Base-by-base conservation (phyloP, 2,329 filamentous ascomycete genomes). In the Aspergillus sp. region DNA sequence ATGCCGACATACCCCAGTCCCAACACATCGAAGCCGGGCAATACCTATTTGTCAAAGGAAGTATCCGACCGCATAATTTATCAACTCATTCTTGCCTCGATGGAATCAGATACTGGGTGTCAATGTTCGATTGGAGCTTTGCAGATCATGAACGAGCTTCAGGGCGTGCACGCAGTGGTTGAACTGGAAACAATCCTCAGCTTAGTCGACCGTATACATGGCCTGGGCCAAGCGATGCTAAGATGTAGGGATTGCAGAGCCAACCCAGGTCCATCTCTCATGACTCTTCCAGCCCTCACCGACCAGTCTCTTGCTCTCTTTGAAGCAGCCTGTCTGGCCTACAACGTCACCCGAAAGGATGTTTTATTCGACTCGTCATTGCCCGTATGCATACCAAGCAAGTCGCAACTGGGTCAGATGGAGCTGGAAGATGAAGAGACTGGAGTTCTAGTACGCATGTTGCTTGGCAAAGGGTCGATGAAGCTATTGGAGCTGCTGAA, bases 201-300 rank as follows among this genome's bases (percentile, higher is more conserved):
- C 45, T 49, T 70, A 33, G 61, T 64, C 2, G 57, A 68, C 12
- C 64, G 67, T 5, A 59, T 69, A 6, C 64, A 65, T 39, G 43
- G 17, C 8, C 68, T 68, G 24, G 67, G 65, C 1, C 61, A 61
- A 45, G 47, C 44, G 0, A 64, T 70, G 24, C 33, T 69, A 8
- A 62, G 61, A 11, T 70, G 68, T 54, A 59, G 62, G 23, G 53
- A 59, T 6, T 70, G 68, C 52, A 61, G 60, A 19, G 61, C 57
- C 17, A 59, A 33, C 14, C 54, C 62, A 1, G 64, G 65, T 24
- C 59, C 65, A 3, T 61, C 66, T 11, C 57, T 69, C 14, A 73
- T 75, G 3, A 77, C 76, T 2, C 64, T 80, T 21, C 77, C 77
- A 3, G 66, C 75, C 2, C 64, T 79, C 2, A 57, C 68, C 6